These are phyloP conservation scores for Chaetomium fimeti DNA, from an alignment of 495 filamentous ascomycete genomes.

Conservation along the genomic window DNA sequence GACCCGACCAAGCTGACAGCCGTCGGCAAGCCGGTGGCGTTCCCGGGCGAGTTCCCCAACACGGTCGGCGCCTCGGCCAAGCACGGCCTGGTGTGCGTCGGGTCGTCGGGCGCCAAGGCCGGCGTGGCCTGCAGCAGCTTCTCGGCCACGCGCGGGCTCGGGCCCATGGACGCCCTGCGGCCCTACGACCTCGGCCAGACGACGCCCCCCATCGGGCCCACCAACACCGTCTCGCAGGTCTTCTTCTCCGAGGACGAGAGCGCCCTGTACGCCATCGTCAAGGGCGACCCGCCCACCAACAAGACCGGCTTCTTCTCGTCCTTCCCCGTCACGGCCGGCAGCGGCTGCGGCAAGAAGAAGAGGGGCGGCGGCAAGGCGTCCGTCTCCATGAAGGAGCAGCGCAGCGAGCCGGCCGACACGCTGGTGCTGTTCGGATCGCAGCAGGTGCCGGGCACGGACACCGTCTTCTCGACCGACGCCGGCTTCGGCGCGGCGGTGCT, in stretches of 20 bases:
- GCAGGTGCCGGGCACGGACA: slow-evolving; percentile 40
- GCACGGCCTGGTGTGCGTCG: slow-evolving; percentile 54
- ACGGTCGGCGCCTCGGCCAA: slow-evolving; percentile 54
- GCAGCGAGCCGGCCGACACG: slow-evolving; percentile 49
- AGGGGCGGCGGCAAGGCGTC: not conserved
- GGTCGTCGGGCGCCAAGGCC: slow-evolving; percentile 50
- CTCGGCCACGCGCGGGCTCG: slow-evolving; percentile 38
- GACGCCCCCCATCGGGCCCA: slow-evolving; percentile 55
- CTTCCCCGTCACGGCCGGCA: slow-evolving; percentile 20
- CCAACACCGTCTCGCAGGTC: slow-evolving; percentile 54
- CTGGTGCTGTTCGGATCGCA: slow-evolving; percentile 56
- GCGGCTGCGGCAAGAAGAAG: slow-evolving; percentile 2
- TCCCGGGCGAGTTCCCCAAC: slow-evolving; percentile 57
- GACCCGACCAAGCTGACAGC: slow-evolving; percentile 44
- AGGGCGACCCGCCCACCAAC: slow-evolving; percentile 50
- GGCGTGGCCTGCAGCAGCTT: slow-evolving; percentile 55
- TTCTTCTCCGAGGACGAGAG: slow-evolving; percentile 56
- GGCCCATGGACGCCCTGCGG: slow-evolving; percentile 44
- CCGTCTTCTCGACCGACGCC: slow-evolving; percentile 56
- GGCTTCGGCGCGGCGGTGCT: slow-evolving; percentile 54
- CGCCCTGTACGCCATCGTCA: slow-evolving; percentile 55
- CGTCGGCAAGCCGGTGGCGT: slow-evolving; percentile 31
- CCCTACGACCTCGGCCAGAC: slow-evolving; percentile 49
- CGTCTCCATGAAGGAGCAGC: slow-evolving; percentile 28
- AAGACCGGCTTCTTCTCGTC: slow-evolving; percentile 55